Conservation (phyloP, 2,329 filamentous ascomycete genomes). For the Pseudocercospora cruenta region DNA sequence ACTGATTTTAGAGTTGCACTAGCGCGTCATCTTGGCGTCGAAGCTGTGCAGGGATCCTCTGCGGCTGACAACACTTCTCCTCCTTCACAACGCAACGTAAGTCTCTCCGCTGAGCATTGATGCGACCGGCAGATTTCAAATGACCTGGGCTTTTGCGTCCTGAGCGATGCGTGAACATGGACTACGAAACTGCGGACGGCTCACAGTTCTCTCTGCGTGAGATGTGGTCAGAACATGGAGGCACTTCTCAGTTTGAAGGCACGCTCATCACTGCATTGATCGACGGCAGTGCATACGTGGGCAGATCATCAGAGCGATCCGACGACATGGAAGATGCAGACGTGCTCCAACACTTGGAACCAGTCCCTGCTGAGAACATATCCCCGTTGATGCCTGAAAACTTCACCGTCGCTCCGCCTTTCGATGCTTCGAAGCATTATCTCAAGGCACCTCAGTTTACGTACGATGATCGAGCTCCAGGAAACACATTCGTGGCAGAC, state of each 20-base stretch:
- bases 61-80: neutral
- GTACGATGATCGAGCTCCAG: conserved; percentile 34
- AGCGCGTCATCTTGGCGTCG: neutral
- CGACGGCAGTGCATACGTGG: conserved; percentile 34
- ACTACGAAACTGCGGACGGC: conserved; percentile 36
- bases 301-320: conserved; percentile 23
- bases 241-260: conserved; percentile 20
- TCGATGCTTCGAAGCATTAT: conserved; percentile 30
- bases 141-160: no score
- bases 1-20: neutral
- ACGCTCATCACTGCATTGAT: conserved; percentile 35
- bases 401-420: conserved; percentile 18
- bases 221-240: conserved; percentile 23
- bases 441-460: conserved; percentile 39
- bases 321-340: conserved; percentile 33
- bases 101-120: no score
- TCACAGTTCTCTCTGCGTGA: conserved; percentile 35
- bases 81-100: no score
- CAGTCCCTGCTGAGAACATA: conserved; percentile 33
- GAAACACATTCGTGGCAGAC: conserved; percentile 36
- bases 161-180: conserved; percentile 30
- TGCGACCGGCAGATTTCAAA: no score
- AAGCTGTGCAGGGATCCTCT: neutral
- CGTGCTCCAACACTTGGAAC: conserved; percentile 29
- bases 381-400: conserved; percentile 30